phyloP scores from a whole-genome alignment of 2,329 filamentous ascomycete genomes.

The Lomentospora prolificans region DNA sequence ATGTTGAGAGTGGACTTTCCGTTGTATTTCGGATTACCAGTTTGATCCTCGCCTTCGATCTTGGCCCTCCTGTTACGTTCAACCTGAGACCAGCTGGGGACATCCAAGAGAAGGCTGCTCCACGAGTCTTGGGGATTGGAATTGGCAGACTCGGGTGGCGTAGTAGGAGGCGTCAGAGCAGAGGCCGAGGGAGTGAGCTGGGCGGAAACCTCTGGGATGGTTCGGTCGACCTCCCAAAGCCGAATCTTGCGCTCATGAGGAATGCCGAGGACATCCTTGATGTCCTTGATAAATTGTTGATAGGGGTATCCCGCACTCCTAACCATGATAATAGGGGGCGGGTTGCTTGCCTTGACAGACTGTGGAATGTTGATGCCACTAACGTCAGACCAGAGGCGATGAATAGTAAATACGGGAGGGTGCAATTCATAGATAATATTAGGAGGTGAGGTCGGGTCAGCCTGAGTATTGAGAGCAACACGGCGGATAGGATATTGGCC shows the following conservation, averaged over 20 bases:
- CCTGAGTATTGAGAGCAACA: slow-evolving; percentile 66
- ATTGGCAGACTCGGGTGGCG: slow-evolving; percentile 23
- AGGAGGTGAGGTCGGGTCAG: slow-evolving; percentile 38
- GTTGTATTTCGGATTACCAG: slow-evolving; percentile 66
- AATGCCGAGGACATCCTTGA: slow-evolving; percentile 61
- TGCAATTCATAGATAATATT: slow-evolving; percentile 76
- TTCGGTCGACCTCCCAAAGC: slow-evolving; percentile 53
- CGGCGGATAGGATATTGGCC: slow-evolving; percentile 65
- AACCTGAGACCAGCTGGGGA: slow-evolving; percentile 42
- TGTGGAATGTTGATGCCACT: slow-evolving; percentile 48
- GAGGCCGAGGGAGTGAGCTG: slow-evolving; percentile 15
- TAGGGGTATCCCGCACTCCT: slow-evolving; percentile 62
- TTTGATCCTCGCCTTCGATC: slow-evolving; percentile 45
- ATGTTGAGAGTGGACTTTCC: slow-evolving; percentile 57
- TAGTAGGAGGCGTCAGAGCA: slow-evolving; percentile 31
- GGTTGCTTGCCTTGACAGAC: slow-evolving; percentile 49
- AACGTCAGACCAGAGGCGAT: slow-evolving; percentile 60
- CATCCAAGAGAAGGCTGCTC: slow-evolving; percentile 32
- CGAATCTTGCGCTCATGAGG: slow-evolving; percentile 64
- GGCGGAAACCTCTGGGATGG: slow-evolving; percentile 22
- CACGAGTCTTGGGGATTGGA: slow-evolving; percentile 23
- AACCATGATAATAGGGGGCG: slow-evolving; percentile 54
- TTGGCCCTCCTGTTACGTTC: slow-evolving; percentile 17
- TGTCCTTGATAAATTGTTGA: slow-evolving; percentile 64
- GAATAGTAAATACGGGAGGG: slow-evolving; percentile 74